These are phyloP conservation scores for Colletotrichum sp. DNA, from an alignment of 2,329 filamentous ascomycete species.

Conservation along the genomic window DNA sequence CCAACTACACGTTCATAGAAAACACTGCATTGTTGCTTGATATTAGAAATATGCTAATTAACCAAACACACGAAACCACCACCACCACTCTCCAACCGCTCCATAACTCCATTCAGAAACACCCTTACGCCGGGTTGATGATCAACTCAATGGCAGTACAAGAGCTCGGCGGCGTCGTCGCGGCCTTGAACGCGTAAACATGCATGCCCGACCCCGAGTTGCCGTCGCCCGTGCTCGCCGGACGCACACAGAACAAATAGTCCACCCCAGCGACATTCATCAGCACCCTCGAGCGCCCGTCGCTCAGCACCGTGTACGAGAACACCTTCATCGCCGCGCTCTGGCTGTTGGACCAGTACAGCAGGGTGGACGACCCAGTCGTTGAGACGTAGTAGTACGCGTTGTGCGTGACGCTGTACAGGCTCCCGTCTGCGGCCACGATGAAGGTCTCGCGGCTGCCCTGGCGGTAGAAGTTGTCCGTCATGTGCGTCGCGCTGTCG, in stretches of 20 bases:
- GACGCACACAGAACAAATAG: background rate
- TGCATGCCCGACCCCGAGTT: background rate
- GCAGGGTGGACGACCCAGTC: background rate
- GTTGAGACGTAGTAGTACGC: background rate
- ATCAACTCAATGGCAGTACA: background rate
- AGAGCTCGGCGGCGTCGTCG: background rate
- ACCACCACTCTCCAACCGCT: background rate
- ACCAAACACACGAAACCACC: too few relatives aligned
- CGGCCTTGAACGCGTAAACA: background rate
- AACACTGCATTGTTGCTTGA: fast-evolving
- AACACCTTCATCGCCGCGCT: background rate
- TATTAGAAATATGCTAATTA: background rate
- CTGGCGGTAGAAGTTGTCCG: background rate
- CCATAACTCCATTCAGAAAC: background rate
- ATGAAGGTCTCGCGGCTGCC: background rate
- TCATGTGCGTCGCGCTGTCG: background rate
- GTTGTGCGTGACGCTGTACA: background rate
- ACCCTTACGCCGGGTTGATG: background rate
- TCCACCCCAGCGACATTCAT: background rate
- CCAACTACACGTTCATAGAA: background rate
- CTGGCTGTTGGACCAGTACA: background rate
- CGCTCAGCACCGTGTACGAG: background rate
- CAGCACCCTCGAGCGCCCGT: background rate
- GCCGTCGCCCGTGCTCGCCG: background rate
- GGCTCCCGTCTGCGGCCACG: background rate